Conservation (phyloP, 129 eudicot genomes). For the Pittosporum tobira region DNA sequence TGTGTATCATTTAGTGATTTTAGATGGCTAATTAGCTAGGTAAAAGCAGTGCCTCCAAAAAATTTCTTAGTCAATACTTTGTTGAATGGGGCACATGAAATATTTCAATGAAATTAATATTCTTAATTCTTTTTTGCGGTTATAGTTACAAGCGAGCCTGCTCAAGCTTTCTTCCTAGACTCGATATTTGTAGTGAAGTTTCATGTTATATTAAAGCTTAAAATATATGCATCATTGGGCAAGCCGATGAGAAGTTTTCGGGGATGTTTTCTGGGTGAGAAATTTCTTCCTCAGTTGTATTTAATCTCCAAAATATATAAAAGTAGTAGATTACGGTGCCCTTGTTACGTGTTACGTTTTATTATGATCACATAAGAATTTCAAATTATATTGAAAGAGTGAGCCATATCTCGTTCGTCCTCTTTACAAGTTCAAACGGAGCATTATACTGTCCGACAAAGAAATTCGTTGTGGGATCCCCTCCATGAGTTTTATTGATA, state of each 20-base stretch:
- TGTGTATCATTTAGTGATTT: constrained; percentile 4
- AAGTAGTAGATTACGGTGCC: no score
- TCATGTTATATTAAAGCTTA: no score
- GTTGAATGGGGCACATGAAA: constrained; percentile 28
- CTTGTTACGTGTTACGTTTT: neutral
- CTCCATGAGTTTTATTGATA: neutral
- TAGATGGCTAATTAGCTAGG: constrained; percentile 18
- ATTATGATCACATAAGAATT: no score
- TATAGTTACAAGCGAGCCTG: neutral
- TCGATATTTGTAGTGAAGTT: no score
- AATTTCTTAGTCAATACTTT: constrained; percentile 20
- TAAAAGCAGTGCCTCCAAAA: constrained; percentile 19
- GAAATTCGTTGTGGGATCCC: neutral
- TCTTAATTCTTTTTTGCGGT: constrained; percentile 5
- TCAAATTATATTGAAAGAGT: neutral
- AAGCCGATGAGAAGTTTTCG: no score
- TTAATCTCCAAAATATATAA: no score
- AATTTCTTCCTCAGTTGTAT: no score
- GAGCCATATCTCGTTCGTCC: constrained; percentile 3
- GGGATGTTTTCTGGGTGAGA: no score
- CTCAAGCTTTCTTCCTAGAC: no score
- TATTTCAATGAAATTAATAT: constrained; percentile 15
- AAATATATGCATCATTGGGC: no score
- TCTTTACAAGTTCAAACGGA: neutral
- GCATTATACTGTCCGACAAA: constrained; percentile 5